phyloP scores from a whole-genome alignment of 306 rosid species.

The Prunus kanzakura region DNA sequence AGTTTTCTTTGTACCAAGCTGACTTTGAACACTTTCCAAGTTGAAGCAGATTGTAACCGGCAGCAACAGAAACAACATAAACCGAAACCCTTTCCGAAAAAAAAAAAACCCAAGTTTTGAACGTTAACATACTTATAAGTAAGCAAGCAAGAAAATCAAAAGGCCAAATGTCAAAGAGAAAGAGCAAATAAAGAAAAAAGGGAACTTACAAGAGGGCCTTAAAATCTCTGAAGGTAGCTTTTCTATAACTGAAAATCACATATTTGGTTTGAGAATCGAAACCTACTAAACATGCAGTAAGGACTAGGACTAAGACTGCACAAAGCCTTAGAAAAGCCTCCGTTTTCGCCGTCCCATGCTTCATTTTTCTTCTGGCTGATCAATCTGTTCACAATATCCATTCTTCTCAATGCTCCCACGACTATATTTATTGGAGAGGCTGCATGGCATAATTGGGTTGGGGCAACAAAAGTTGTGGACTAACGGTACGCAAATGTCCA shows the following conservation, averaged over 20 bases:
- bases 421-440: neutral
- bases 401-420: neutral
- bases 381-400: neutral
- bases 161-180: neutral
- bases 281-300: slow-evolving; percentile 54
- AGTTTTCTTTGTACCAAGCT: slow-evolving; percentile 10
- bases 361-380: slow-evolving; percentile 17
- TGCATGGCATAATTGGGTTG: neutral
- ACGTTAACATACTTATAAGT: neutral
- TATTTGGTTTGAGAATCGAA: slow-evolving; percentile 53
- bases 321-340: slow-evolving; percentile 47
- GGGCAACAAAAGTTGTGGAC: neutral
- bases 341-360: slow-evolving; percentile 23
- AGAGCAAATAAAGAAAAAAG: neutral
- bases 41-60: slow-evolving; percentile 62
- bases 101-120: neutral
- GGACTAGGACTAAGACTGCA: slow-evolving; percentile 32
- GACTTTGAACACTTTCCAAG: slow-evolving; percentile 30
- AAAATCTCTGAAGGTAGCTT: slow-evolving; percentile 58
- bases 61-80: slow-evolving; percentile 47
- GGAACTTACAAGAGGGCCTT: slow-evolving; percentile 48
- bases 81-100: slow-evolving; percentile 40
- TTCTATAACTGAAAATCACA: slow-evolving; percentile 26
- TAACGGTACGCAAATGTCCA: neutral
- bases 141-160: neutral